Evolutionary conservation across 2,329 filamentous ascomycete species (phyloP), one percentile per base, ranked within the genome.

Genomic region (Neocucurbitaria cava): DNA sequence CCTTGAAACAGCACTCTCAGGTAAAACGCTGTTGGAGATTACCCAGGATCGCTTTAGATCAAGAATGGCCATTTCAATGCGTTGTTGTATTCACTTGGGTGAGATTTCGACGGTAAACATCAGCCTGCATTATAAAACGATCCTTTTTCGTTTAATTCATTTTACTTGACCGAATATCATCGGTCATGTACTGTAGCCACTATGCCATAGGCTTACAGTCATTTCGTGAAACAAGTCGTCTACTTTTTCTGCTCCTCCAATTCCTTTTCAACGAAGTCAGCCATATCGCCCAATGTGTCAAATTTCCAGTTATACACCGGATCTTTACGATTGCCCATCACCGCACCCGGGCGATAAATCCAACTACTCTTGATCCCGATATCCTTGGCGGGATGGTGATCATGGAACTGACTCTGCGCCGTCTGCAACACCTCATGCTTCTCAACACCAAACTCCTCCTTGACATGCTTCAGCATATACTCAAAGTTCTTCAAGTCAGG

Each of bases 371-470:
- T 80, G 33, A 91, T 69, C 1, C 85, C 87, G 17, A 87, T 64
- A 66, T 84, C 71, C 73, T 83, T 84, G 3, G 87, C 86, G 0
- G 89, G 87, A 4, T 83, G 81, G 72, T 91, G 88, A 64, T 92
- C 89, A 59, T 88, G 84, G 33, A 79, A 81, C 70, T 90, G 74
- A 57, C 86, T 88, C 73, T 89, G 83, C 47, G 89, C 89, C 0
- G 89, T 88, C 69, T 90, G 88, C 59, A 91, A 67, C 40, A 92
- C 78, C 56, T 86, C 77, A 0, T 76, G 75, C 61, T 83, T 85
- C 26, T 81, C 78, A 0, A 90, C 70, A 0, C 83, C 86, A 46
- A 89, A 82, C 5, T 85, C 81, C 3, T 72, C 63, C 64, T 82
- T 75, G 17, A 84, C 81, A 30, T 82, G 78, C 13, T 73, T 69